Evolutionary conservation across 2,329 filamentous ascomycete species (phyloP), one percentile per base, ranked within the genome.

Genomic region (Pseudogymnoascus sp.): DNA sequence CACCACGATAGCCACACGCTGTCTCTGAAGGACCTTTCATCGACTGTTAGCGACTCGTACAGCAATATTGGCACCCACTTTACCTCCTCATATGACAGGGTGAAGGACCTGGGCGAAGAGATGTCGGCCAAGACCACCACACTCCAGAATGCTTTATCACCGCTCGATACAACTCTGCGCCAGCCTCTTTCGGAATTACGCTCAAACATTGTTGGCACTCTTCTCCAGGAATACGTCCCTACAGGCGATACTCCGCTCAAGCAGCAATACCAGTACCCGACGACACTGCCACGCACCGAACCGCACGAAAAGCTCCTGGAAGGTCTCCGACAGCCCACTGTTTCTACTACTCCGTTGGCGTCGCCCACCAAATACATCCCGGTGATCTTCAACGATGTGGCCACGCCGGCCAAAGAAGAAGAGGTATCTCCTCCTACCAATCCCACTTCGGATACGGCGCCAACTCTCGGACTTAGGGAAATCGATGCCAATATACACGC

Each of bases 161-260:
- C 84, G 6, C 77, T 96, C 4, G 74, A 78, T 60, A 64, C 79
- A 78, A 78, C 80, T 8, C 73, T 95, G 9, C 84, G 86, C 64
- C 81, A 85, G 66, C 88, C 91, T 6, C 82, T 97, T 5, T 75
- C 79, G 25, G 80, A 85, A 54, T 83, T 99, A 25, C 85, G 90
- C 6, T 79, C 85, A 16, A 81, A 84, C n/a, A 83, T 96, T 54
- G 76, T 81, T 14, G 76, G 74, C 54, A 85, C 86, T 1, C 74
- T 78, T 4, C 79, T 97, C 59, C 81, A 85, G 60, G 91, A 97
- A 71, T 97, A 97, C 72, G 78, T 84, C 37, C 83, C 89, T 0
- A 97, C 94, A 0, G 93, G 94, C 59, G 81, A 88, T 54, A 97
- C 94, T 1, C 94, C 94, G 0, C 84, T 89, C 70, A 94, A 92